Conservation (phyloP, 805 yeast genomes). For the Saccharomyces kudriavzevii region DNA sequence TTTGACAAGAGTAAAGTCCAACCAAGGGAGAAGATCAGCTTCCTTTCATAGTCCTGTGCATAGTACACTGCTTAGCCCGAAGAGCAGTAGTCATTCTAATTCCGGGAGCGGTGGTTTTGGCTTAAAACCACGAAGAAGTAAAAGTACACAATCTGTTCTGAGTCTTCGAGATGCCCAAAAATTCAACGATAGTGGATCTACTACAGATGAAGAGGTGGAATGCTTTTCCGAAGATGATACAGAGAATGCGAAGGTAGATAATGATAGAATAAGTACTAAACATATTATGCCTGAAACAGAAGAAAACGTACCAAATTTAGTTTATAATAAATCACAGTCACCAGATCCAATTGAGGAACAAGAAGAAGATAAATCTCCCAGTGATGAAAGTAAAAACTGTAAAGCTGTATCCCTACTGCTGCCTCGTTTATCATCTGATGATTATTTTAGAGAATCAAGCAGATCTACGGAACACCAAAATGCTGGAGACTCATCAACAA, state of each 20-base stretch:
- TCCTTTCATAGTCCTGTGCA: neutral
- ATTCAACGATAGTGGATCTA: slow-evolving; percentile 18
- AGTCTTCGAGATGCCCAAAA: slow-evolving; percentile 21
- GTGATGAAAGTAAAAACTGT: neutral
- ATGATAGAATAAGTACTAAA: neutral
- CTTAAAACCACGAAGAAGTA: slow-evolving; percentile 24
- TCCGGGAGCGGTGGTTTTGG: slow-evolving; percentile 13
- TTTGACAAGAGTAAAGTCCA: slow-evolving; percentile 21
- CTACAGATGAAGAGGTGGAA: slow-evolving; percentile 36
- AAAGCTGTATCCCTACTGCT: neutral
- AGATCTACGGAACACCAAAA: neutral
- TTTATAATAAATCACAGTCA: neutral
- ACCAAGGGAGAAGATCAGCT: slow-evolving; percentile 11
- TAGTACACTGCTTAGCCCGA: neutral
- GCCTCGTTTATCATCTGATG: neutral
- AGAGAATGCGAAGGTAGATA: slow-evolving; percentile 3
- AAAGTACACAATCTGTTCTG: slow-evolving; percentile 24
- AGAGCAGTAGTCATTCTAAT: slow-evolving; percentile 1
- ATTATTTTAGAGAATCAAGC: neutral
- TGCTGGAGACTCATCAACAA: neutral
- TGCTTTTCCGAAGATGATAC: slow-evolving; percentile 33
- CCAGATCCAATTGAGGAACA: neutral
- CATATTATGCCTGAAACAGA: neutral
- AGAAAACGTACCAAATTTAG: neutral
- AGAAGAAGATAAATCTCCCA: neutral